phyloP scores from a whole-genome alignment of 768 basidiomycete genomes.

The Naematelia encephala region DNA sequence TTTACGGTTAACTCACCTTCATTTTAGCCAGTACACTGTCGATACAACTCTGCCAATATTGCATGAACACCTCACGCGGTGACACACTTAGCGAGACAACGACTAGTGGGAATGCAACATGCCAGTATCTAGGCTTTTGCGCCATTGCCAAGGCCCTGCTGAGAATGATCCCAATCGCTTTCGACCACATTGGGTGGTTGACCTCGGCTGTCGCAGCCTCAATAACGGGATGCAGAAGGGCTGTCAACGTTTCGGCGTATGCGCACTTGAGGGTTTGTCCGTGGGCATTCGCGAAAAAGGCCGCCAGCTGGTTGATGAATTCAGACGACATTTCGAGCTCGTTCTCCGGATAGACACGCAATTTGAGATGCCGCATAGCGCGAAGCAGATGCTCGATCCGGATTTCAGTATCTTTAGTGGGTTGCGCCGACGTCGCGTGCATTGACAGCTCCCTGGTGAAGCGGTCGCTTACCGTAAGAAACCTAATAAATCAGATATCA shows the following conservation, averaged over 20 bases:
- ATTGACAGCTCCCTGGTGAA: constrained; percentile 77
- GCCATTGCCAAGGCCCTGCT: constrained; percentile 45
- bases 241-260: constrained; percentile 76
- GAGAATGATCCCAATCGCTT: constrained; percentile 74
- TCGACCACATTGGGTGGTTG: constrained; percentile 91
- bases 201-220: constrained; percentile 97
- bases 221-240: constrained; percentile 78
- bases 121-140: constrained; percentile 84
- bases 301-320: constrained; percentile 78
- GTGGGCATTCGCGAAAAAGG: constrained; percentile 77
- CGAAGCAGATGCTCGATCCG: constrained; percentile 80
- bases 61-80: constrained; percentile 76
- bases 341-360: constrained; percentile 91
- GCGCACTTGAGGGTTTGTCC: constrained; percentile 76
- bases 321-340: constrained; percentile 91
- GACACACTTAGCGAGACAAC: constrained; percentile 82
- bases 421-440: constrained; percentile 63
- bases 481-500: constrained; percentile 55
- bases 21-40: constrained; percentile 71
- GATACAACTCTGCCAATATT: constrained; percentile 72
- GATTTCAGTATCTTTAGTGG: constrained; percentile 73
- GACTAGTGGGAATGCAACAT: constrained; percentile 75
- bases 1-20: constrained; percentile 59
- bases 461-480: constrained; percentile 86
- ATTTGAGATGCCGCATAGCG: constrained; percentile 74